Base-by-base conservation (phyloP, 371 early-diverging fungal genomes). In the Globomyces sp. region DNA sequence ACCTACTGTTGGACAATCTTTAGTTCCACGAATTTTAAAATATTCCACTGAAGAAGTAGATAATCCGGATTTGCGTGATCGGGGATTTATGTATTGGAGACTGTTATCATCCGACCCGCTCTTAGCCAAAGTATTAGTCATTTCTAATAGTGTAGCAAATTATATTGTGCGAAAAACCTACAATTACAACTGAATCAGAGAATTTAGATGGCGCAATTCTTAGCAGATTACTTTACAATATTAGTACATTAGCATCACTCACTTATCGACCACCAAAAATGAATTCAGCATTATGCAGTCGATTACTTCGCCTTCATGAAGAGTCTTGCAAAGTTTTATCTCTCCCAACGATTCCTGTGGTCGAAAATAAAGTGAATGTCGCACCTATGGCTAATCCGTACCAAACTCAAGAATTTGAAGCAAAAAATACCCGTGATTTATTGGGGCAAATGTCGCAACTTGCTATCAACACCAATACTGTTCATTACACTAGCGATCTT, bases 61-160 rank as follows among this genome's bases (percentile, higher is more conserved):
- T 71, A 94, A 93, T 77, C 95, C 97, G 1, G 98, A 97, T 77
- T 82, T 98, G 59, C 84, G 99, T 44, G 99, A 98, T 71, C 86
- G 97, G 58, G 96, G 93, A 1, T 96, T 92, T 67, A 90, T 98
- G 42, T 96, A 96, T 75, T 96, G 97, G 98, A 87, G 99, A 48
- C 75, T 97, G 66, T 77, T 98, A 3, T 94, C 94, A 2, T 92
- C 95, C 2, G 91, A 96, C 76, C 95, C 96, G 34, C 73, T 75
- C n/a, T 76, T 77, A 0, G 81, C 83, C 0, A 85, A 80, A 58
- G 75, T 74, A 13, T 48, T 64, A 3, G 44, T 3, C 10, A 34
- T 8, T 45, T 13, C 24, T 24, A 24, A 24, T 43, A 50, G 5
- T 70, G 3, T 66, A 91, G 80, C 79, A 87, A 4, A 76, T 89